Base-by-base conservation (phyloP, 2,329 filamentous ascomycete species). In the Epichloe bromicola region DNA sequence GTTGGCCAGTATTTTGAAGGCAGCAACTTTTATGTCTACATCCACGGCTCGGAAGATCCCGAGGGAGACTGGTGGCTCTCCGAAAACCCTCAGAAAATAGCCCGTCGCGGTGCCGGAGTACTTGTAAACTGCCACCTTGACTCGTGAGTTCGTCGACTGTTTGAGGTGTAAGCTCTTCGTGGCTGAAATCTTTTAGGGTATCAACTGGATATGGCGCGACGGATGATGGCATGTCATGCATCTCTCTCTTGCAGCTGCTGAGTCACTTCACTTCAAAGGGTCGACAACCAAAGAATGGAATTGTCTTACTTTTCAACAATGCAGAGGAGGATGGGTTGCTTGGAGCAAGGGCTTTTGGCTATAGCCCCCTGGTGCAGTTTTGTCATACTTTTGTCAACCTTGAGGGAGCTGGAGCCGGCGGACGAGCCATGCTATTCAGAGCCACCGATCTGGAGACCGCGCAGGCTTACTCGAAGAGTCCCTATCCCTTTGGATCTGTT, bases 71-170 rank as follows among this genome's bases (percentile, higher is more conserved):
- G 87, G 85, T 95, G 85, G 86, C 73, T 74, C 36, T 65, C 64
- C 43, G 62, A 58, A 38, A 59, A 61, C 37, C 66, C 67, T 38
- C 66, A 65, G 41, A 67, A 69, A 55, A 67, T 70, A 54, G 73
- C 74, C 20, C 74, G 75, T 54, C 75, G 77, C 8, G 79, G 80
- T 54, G 85, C 86, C 17, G 88, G 89, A 34, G 88, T 95, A 17
- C 75, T 98, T 43, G 86, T 97, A 58, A 97, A 96, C 65, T 90
- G 91, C 17, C 93, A 97, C 64, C 95, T 93, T 63, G 93, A 95
- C 68, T 79, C 77, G 74, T 77, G 60, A 57, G 74, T 65, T 6
- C 14, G 19, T 23, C 19, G 2, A 8, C 20, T 34, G 19, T 15
- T 26, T 11, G 10, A 36, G 17, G 10, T 20, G 34, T 49, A 12